Base-by-base conservation (phyloP, 176 grass and related monocot genomes). In the Cenchrus purpureus region DNA sequence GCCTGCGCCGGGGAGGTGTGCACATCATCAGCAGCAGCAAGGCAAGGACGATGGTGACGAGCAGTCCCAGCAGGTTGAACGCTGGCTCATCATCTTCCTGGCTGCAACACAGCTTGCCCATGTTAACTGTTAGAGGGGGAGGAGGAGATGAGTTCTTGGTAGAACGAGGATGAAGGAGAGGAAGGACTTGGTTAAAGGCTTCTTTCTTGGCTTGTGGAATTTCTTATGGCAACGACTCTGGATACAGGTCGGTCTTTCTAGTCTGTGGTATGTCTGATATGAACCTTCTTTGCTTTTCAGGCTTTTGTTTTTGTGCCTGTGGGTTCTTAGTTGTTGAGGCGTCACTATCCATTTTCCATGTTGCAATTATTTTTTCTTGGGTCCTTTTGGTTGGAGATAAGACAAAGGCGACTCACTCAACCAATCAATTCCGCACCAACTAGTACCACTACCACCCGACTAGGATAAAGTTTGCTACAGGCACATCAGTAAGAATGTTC, bases 21-120 rank as follows among this genome's bases (percentile, higher is more conserved):
- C 92, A 98, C 52, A 90, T 6, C 78, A 88, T 10, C 89, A 93
- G 34, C 67, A 95, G 70, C 65, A 95, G 81, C 82, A 95, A 66
- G n/a, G 83, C 86, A 78, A 98, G 58, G 46, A 91, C 77, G 45
- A 85, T 13, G 34, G 91, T 79, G 22, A 95, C 57, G 0, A 98
- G 55, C 40, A 95, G 42, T 70, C 91, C 79, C 89, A 95, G 54
- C 45, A 88, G 10, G 68, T 80, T 89, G 87, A 93, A 86, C 61
- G 44, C 87, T n/a, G 82, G 80, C 50, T 87, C 81, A 2, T 94
- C 95, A 0, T 89, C 90, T 11, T 83, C 49, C 0, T 70, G 55
- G 32, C 84, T 82, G 78, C 95, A 97, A 31, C 90, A 94, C 64
- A 97, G 4, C 83, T 97, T 97, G 49, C 90, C 95, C 95, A 97